These are phyloP conservation scores for Neurospora africana DNA, from an alignment of 495 filamentous ascomycete species.

Conservation along the genomic window DNA sequence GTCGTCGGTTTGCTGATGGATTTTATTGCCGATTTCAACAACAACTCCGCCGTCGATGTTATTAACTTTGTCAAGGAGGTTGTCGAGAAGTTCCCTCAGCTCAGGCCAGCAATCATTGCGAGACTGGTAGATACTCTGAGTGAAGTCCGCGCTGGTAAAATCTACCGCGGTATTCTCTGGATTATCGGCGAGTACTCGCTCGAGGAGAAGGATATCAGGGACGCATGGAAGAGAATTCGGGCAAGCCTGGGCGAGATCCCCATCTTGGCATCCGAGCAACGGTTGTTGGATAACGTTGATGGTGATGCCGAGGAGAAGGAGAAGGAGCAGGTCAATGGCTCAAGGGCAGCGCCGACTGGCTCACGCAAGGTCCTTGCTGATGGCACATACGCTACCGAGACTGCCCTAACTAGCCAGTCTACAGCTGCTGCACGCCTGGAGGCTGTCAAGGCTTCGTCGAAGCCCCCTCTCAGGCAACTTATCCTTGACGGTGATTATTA, in stretches of 20 bases:
- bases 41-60: slow-evolving; percentile 90
- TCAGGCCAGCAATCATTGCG: slow-evolving; percentile 76
- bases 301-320: slow-evolving; percentile 45
- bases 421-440: slow-evolving; percentile 83
- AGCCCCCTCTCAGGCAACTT: slow-evolving; percentile 88
- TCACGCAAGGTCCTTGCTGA: slow-evolving; percentile 90
- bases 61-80: slow-evolving; percentile 99
- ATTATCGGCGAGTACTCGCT: slow-evolving; percentile 96
- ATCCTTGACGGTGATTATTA: slow-evolving; percentile 98
- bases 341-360: slow-evolving; percentile 67
- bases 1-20: slow-evolving; percentile 99
- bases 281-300: slow-evolving; percentile 61
- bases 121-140: slow-evolving; percentile 82
- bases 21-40: slow-evolving; percentile 98
- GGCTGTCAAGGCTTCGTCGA: slow-evolving; percentile 93
- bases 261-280: slow-evolving; percentile 90
- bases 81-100: slow-evolving; percentile 91
- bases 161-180: slow-evolving; percentile 94
- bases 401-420: slow-evolving; percentile 85
- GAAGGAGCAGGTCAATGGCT: slow-evolving; percentile 66
- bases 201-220: slow-evolving; percentile 85
- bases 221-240: slow-evolving; percentile 94
- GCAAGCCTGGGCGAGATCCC: slow-evolving; percentile 94
- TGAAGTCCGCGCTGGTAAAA: slow-evolving; percentile 93
- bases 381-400: slow-evolving; percentile 95